phyloP scores from a whole-genome alignment of 2,329 filamentous ascomycete species.

The Dothideomycetes sp. region DNA sequence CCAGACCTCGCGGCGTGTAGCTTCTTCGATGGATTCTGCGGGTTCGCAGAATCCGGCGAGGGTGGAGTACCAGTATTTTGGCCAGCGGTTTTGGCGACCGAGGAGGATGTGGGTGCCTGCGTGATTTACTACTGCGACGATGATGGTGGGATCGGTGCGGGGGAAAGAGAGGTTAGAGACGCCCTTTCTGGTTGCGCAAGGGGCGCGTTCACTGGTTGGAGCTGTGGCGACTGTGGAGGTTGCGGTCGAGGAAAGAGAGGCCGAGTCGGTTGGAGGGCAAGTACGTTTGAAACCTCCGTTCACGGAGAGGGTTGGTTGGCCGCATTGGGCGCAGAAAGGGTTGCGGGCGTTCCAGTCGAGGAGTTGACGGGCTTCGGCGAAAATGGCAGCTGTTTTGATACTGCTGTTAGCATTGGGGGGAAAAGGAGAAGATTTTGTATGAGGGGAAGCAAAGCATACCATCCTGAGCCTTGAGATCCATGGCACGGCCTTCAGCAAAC shows the following conservation, averaged over 20 bases:
- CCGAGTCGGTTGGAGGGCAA: conserved; percentile 62
- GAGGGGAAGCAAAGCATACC: conserved; percentile 37
- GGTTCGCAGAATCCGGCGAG: conserved; percentile 52
- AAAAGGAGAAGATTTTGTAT: neutral
- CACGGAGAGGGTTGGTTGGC: conserved; percentile 67
- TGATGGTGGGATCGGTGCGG: conserved; percentile 87
- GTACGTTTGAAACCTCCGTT: conserved; percentile 73
- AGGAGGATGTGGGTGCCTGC: conserved; percentile 72
- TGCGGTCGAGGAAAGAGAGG: conserved; percentile 33
- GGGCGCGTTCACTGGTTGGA: conserved; percentile 38
- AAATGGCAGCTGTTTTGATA: conserved; percentile 62
- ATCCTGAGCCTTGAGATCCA: conserved; percentile 51
- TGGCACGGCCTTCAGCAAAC: conserved; percentile 59
- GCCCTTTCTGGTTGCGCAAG: conserved; percentile 73
- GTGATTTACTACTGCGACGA: conserved; percentile 80
- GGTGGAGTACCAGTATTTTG: conserved; percentile 76
- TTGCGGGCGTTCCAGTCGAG: conserved; percentile 93
- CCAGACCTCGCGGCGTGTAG: conserved; percentile 43
- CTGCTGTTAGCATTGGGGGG: neutral
- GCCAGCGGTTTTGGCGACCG: conserved; percentile 77
- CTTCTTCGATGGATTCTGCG: conserved; percentile 43
- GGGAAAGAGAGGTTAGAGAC: conserved; percentile 89
- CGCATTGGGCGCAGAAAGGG: conserved; percentile 84
- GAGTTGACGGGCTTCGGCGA: conserved; percentile 77
- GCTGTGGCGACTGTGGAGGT: conserved; percentile 23